These are phyloP conservation scores for Petrea volubilis DNA, from an alignment of 257 asterid genomes.

Conservation along the genomic window DNA sequence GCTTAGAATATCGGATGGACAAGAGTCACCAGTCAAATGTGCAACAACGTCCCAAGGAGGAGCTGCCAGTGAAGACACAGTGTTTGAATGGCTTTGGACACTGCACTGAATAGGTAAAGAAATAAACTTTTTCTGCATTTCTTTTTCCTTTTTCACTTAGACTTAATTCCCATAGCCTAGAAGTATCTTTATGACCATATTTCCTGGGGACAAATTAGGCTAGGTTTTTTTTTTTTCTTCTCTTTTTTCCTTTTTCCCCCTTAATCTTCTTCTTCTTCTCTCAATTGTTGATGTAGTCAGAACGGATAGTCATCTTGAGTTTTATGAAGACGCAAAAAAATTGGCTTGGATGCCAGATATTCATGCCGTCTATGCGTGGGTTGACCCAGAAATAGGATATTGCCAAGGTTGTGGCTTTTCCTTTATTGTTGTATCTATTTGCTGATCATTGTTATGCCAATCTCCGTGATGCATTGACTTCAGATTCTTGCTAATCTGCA, in stretches of 20 bases:
- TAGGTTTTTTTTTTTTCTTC: slow-evolving; percentile 6
- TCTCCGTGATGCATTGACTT: slow-evolving; percentile 25
- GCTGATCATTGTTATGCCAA: slow-evolving; percentile 15
- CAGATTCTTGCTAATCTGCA: slow-evolving; percentile 31
- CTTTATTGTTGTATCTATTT: slow-evolving; percentile 18
- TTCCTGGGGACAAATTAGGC: slow-evolving; percentile 8
- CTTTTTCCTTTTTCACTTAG: neutral
- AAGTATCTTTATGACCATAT: slow-evolving; percentile 7
- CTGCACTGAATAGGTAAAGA: slow-evolving; percentile 85
- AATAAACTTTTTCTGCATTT: neutral
- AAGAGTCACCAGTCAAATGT: slow-evolving; percentile 47
- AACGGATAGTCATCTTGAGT: slow-evolving; percentile 94
- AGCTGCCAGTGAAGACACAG: slow-evolving; percentile 65
- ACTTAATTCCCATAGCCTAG: slow-evolving; percentile 2
- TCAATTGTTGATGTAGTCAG: slow-evolving; percentile 97
- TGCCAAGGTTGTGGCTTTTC: slow-evolving; percentile 74
- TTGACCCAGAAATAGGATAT: slow-evolving; percentile 96
- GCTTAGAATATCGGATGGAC: slow-evolving; percentile 67
- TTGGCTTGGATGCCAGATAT: slow-evolving; percentile 98
- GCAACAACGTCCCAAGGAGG: slow-evolving; percentile 54
- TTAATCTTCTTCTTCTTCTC: neutral
- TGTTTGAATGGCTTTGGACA: slow-evolving; percentile 99
- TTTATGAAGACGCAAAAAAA: slow-evolving; percentile 85
- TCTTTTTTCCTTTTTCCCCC: neutral
- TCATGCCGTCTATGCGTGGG: slow-evolving; percentile 98